These are phyloP conservation scores for Thymus mandschuricus DNA, from an alignment of 257 asterid species.

Conservation along the genomic window DNA sequence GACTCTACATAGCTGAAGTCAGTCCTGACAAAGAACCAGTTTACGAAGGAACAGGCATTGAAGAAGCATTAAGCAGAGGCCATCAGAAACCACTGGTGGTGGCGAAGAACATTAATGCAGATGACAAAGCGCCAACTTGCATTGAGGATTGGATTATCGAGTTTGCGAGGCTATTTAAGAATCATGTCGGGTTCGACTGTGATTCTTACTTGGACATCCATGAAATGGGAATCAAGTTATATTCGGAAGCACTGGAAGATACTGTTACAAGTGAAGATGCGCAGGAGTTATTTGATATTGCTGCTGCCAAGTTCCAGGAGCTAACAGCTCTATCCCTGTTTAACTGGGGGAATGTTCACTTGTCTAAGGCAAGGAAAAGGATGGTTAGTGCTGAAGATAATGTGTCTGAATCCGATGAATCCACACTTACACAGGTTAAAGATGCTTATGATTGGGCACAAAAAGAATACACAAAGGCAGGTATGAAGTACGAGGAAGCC, in stretches of 20 bases:
- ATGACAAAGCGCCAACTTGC: slow-evolving; percentile 47
- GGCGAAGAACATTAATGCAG: slow-evolving; percentile 39
- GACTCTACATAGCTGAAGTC: slow-evolving; percentile 77
- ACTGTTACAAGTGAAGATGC: slow-evolving; percentile 83
- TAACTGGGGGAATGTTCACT: slow-evolving; percentile 90
- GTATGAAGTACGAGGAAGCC: slow-evolving; percentile 74
- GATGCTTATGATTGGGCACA: slow-evolving; percentile 75
- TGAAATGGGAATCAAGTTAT: slow-evolving; percentile 81
- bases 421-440: slow-evolving; percentile 52
- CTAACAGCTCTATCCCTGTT: slow-evolving; percentile 89
- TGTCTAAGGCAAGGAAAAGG: slow-evolving; percentile 83
- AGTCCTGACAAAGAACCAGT: slow-evolving; percentile 79
- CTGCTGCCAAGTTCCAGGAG: slow-evolving; percentile 84
- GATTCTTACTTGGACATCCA: slow-evolving; percentile 89
- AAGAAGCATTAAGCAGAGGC: slow-evolving; percentile 42
- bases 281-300: slow-evolving; percentile 69
- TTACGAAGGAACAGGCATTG: slow-evolving; percentile 62
- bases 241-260: slow-evolving; percentile 91
- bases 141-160: slow-evolving; percentile 84
- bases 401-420: slow-evolving; percentile 61
- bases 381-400: slow-evolving; percentile 57
- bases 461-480: slow-evolving; percentile 73
- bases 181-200: slow-evolving; percentile 83
- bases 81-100: slow-evolving; percentile 41
- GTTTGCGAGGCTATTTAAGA: slow-evolving; percentile 82